These are phyloP conservation scores for Pilatotrama ljubarskyi DNA, from an alignment of 768 basidiomycete genomes.

Conservation along the genomic window DNA sequence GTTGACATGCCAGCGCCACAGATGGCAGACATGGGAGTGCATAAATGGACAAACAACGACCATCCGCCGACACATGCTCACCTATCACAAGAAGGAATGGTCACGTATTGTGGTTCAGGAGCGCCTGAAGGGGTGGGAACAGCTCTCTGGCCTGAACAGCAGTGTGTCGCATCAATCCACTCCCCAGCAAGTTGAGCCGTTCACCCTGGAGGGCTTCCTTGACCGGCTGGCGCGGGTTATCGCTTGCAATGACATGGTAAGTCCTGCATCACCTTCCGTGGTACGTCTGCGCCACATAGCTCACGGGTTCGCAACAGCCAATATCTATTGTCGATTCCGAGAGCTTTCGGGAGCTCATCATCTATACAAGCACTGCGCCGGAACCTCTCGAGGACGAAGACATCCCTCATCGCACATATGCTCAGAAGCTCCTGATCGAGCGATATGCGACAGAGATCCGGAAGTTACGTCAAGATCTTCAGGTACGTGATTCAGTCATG, in stretches of 20 bases:
- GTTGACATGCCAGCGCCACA: conserved; percentile 14
- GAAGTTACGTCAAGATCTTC: conserved; percentile 26
- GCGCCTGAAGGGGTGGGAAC: conserved; percentile 22
- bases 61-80: conserved; percentile 28
- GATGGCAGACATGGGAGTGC: conserved; percentile 21
- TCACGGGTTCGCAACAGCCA: conserved; percentile 30
- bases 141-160: not conserved
- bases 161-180: not conserved
- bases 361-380: conserved; percentile 27
- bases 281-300: not conserved
- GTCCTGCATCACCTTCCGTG: not conserved
- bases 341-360: conserved; percentile 35
- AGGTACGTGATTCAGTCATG: conserved; percentile 23
- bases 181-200: conserved; percentile 9
- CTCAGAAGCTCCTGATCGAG: conserved; percentile 32
- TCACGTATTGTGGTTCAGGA: conserved; percentile 2
- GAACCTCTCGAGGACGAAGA: conserved; percentile 30
- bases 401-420: conserved; percentile 37
- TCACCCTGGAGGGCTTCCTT: conserved; percentile 28
- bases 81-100: conserved; percentile 23
- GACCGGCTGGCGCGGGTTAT: conserved; percentile 27
- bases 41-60: conserved; percentile 24
- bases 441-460: conserved; percentile 26
- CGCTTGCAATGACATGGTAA: conserved; percentile 37
- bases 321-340: conserved; percentile 39